Conservation (phyloP, 169 alveolate species). For the Eimeria maxima region DNA sequence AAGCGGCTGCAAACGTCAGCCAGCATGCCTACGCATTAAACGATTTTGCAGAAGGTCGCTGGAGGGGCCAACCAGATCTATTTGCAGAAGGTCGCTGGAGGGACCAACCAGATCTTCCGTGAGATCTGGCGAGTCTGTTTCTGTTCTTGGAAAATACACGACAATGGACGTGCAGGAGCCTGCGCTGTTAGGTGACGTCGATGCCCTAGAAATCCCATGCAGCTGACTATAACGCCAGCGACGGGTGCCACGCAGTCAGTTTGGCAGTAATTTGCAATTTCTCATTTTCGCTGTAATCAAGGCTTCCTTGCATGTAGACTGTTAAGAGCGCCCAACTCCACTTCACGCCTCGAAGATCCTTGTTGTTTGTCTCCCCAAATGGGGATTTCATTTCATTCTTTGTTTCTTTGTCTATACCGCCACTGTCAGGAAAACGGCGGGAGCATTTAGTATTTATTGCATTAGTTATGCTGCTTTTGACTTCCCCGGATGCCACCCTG, state of each 20-base stretch:
- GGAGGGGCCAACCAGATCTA: not conserved
- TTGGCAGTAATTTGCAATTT: not conserved
- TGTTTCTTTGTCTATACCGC: not conserved
- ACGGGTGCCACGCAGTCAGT: not conserved
- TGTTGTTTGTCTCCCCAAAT: not conserved
- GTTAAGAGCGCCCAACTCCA: not conserved
- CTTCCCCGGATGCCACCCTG: not conserved
- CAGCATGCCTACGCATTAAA: not conserved
- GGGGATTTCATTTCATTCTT: not conserved
- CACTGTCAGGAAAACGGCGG: not conserved
- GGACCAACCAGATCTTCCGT: not conserved
- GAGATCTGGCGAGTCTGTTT: not conserved
- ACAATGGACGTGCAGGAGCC: not conserved
- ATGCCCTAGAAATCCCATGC: not conserved
- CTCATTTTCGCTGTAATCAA: not conserved
- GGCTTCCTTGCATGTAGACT: not conserved
- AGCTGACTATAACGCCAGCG: not conserved
- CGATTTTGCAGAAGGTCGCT: not conserved
- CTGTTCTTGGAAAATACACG: not conserved
- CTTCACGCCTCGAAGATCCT: not conserved
- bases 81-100: not conserved
- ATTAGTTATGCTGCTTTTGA: not conserved
- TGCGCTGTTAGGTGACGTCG: not conserved
- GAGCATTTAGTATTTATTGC: not conserved
- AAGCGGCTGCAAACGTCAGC: constrained; percentile 1